Evolutionary conservation across 2,329 filamentous ascomycete species (phyloP), one percentile per base, ranked within the genome.

Genomic region (Fusarium avenaceum): DNA sequence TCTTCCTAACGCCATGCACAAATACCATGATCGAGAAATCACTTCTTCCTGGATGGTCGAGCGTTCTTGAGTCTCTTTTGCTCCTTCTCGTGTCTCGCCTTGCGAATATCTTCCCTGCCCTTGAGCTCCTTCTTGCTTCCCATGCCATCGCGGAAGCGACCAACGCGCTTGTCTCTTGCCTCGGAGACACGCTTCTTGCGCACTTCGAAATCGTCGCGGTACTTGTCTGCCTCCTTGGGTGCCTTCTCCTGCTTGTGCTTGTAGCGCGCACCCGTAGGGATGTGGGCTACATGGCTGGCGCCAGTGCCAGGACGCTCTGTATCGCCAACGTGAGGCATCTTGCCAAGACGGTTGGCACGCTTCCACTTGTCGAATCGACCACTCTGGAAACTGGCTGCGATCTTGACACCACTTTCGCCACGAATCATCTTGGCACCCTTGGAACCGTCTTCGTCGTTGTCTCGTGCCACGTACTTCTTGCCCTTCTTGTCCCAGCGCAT

Each of bases 401-500:
- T 97, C 84, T 97, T 98, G 83, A 95, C 93, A 55, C 96, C 96
- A 75, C 89, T 93, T 82, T 99, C 96, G 74, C 96, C 94, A 66
- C 88, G 87, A 57, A 97, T 90, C 82, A 97, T 90, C 76, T 86
- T 87, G 62, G 81, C 78, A 47, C 87, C 86, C 76, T 90, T 90
- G 72, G 84, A 96, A 39, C 96, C 96, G 81, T 99, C 96, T 72
- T 97, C 92, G 81, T 99, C 96, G 84, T 99, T 98, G 72, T 89
- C 89, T 35, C 92, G 89, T 14, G 92, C 85, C 35, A 99, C 95
- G 81, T 98, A 99, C 81, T 97, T 98, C 81, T 92, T 96, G 75
- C 89, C 88, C 80, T 97, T 97, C 83, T 96, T 95, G 83, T 99
- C 96, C 96, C 96, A 99, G 70, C 96, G 91, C 89, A 97, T 90